These are phyloP conservation scores for Chaetothyriales sp. DNA, from an alignment of 2,329 filamentous ascomycete species.

Conservation along the genomic window DNA sequence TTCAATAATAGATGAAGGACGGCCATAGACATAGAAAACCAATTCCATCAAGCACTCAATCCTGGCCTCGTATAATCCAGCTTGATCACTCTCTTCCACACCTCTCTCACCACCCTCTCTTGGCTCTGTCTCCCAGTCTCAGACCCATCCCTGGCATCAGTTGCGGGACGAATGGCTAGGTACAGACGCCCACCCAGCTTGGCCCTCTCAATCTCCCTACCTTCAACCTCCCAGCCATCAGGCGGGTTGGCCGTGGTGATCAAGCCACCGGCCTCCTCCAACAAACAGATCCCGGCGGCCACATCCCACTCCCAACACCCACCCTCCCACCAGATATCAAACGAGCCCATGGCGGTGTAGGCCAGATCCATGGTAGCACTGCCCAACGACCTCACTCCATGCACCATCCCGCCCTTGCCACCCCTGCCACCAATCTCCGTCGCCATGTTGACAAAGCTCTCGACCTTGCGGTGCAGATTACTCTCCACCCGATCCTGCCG, in stretches of 20 bases:
- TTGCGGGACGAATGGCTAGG: conserved; percentile 55
- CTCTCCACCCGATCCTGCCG: conserved; percentile 40
- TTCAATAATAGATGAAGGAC: background rate
- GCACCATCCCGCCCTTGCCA: conserved; percentile 63
- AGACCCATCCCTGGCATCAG: conserved; percentile 32
- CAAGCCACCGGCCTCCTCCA: conserved; percentile 58
- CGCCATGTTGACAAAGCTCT: conserved; percentile 63
- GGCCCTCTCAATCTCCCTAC: conserved; percentile 27
- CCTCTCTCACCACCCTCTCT: conserved; percentile 54
- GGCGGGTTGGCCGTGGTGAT: conserved; percentile 62
- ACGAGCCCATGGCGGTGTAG: conserved; percentile 58
- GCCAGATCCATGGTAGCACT: conserved; percentile 60
- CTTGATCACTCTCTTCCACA: conserved; percentile 52
- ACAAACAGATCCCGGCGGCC: conserved; percentile 56
- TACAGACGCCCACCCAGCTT: conserved; percentile 54
- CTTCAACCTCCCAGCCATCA: conserved; percentile 36
- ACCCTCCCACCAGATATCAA: conserved; percentile 74
- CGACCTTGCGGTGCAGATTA: conserved; percentile 56
- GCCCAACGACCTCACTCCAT: conserved; percentile 57
- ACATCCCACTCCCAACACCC: conserved; percentile 76
- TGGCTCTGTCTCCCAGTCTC: conserved; percentile 54
- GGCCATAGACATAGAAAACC: background rate
- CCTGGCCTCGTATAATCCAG: conserved; percentile 55
- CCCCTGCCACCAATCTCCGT: conserved; percentile 46
- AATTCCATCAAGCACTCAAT: conserved; percentile 15